Evolutionary conservation across 306 rosid species (phyloP), one percentile per base, ranked within the genome.

Genomic region (Carpinus fangiana): DNA sequence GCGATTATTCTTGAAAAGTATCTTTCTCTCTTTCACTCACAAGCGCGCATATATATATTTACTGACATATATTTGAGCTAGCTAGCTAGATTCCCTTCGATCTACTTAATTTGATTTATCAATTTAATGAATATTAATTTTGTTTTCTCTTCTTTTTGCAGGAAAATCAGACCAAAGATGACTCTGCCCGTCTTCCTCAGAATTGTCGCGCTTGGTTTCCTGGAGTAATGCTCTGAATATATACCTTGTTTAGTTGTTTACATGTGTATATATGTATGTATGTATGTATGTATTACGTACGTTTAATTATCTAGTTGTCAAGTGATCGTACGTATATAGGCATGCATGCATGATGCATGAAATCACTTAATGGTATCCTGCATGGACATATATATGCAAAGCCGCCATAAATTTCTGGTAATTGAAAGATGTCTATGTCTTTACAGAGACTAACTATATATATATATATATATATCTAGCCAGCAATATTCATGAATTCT

Each of bases 101-200:
- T n/a, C 26, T 3, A n/a, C 14, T 7, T n/a, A 47, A 12, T 0
- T 16, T 10, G 8, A 7, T 41, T 6, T 20, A 67, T 66, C 50
- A 71, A 14, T 34, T 41, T 45, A 80, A 12, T 64, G 61, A 56
- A 59, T 13, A 41, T 41, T 26, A 23, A 38, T 82, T 45, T 61
- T 74, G 57, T 50, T 55, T 76, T 7, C 50, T 12, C 11, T 11
- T 2, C 53, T 26, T 34, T 73, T 80, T 64, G 7, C 93, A 96
- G 99, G 81, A 96, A 96, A 79, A 91, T 84, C 72, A 85, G 99
- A 82, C 97, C 99, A 17, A 88, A 85, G 89, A 91, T 96, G 99
- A 96, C 99, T 18, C 87, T 93, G n/a, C 92, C 96, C 7, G 77
- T 93, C 73, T 87, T 96, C 87, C 75, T 90, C 46, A 87, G 99